Conservation (phyloP, 2,329 filamentous ascomycete species). For the Epichloe gansuensis region DNA sequence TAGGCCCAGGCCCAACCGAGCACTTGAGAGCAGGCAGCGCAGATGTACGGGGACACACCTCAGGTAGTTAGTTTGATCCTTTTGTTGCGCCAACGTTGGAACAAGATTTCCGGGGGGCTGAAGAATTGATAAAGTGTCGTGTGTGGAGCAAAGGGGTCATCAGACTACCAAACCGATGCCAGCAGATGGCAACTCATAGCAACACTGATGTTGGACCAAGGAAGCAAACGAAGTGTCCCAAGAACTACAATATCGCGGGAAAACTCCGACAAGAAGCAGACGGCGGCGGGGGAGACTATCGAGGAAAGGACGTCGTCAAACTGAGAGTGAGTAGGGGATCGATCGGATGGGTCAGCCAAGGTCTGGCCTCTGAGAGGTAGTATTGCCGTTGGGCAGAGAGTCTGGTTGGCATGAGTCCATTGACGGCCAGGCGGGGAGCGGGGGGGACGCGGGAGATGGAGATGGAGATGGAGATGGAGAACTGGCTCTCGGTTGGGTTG, state of each 20-base stretch:
- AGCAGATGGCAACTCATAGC: background rate
- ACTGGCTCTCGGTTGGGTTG: background rate
- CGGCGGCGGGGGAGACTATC: background rate
- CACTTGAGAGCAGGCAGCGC: background rate
- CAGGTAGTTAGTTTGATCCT: no score
- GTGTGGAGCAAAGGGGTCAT: background rate
- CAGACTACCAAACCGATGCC: background rate
- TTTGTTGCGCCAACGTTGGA: background rate
- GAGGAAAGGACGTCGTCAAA: background rate
- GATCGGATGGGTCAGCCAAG: background rate
- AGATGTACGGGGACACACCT: background rate
- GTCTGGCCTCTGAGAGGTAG: background rate
- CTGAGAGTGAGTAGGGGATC: background rate
- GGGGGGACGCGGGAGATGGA: background rate
- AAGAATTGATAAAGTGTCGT: background rate
- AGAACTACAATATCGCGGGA: background rate
- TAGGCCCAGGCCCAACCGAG: background rate
- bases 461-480: background rate
- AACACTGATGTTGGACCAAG: background rate
- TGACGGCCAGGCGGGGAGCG: background rate
- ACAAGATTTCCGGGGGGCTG: background rate
- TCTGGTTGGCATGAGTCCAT: background rate
- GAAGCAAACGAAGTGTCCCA: background rate
- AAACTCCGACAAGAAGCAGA: background rate
- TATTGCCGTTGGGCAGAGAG: background rate